A percentile compares a stretch with the other conserved stretches of the same genome.
Conservation (phyloP, 805 yeast genomes). For the Kuraishia ogatae region DNA sequence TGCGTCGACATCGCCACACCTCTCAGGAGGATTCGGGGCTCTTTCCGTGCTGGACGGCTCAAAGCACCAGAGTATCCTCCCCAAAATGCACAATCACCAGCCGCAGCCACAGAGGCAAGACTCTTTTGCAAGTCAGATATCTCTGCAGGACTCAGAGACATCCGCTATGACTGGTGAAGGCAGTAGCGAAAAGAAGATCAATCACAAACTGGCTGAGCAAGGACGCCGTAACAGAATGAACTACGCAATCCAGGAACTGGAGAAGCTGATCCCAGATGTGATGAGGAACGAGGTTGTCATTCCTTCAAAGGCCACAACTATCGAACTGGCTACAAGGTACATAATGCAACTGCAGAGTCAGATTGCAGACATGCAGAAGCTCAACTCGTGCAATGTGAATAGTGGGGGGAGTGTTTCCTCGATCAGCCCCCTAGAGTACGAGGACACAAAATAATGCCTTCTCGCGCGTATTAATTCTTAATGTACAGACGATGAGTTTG, state of each 20-base stretch:
- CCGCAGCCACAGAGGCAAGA: not conserved
- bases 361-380: constrained; percentile 12
- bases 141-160: not conserved
- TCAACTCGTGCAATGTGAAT: not conserved
- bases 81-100: not conserved
- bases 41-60: not conserved
- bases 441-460: not conserved
- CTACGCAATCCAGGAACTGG: constrained; percentile 70
- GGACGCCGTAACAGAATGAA: constrained; percentile 93
- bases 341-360: constrained; percentile 40
- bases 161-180: not conserved
- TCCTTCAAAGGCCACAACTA: constrained; percentile 92
- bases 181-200: constrained; percentile 43
- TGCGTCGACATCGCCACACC: constrained; percentile 1
- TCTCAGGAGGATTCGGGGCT: not conserved
- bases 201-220: constrained; percentile 92
- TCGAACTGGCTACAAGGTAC: constrained; percentile 75
- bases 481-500: no score
- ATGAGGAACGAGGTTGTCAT: constrained; percentile 49
- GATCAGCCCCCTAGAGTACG: constrained; percentile 3
- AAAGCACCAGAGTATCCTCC: not conserved
- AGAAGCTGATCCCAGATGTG: constrained; percentile 54
- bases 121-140: not conserved
- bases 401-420: constrained; percentile 1
- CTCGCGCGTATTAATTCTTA: no score